Evolutionary conservation across 2,329 filamentous ascomycete species (phyloP), one percentile per base, ranked within the genome.

Genomic region (Septoria petroselini): DNA sequence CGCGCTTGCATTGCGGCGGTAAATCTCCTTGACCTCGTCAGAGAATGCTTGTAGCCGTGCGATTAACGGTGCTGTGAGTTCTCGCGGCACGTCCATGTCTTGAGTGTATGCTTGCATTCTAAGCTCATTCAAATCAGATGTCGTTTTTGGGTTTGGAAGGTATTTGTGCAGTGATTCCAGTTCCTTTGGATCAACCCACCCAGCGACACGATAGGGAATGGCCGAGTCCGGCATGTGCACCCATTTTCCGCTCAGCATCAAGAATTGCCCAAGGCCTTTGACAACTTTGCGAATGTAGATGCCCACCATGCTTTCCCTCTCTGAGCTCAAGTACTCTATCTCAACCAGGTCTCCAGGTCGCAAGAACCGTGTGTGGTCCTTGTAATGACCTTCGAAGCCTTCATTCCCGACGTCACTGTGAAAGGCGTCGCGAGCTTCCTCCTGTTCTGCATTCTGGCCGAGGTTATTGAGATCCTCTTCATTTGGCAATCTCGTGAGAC

Each of bases 181-280:
- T 19, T 75, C 54, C 21, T 72, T 64, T 1, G 66, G 67, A 21
- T 74, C 65, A 7, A 77, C 70, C 56, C 77, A 79, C 1, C 68
- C 66, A 40, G 76, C 73, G 8, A 81, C 67, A 7, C 74, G 69
- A 58, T 76, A 81, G 38, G 73, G 70, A 6, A 80, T 63, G 25
- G 66, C 61, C 15, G 58, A 62, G 3, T 70, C 61, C 3, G 17
- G 44, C 12, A 66, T 59, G 55, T 75, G 69, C 15, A 70, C 51
- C 75, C 76, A 79, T 51, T 68, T 70, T 7, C 77, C 78, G 41
- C 72, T 68, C 60, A 76, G 70, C 5, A 72, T 74, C 59, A 75
- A 76, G 59, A 76, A 76, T 48, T 80, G 77, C 29, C 5, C 48
- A 12, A 38, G 9, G 1, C 12, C 21, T n/a, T 37, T 44, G 17